Base-by-base conservation (phyloP, 345 rosid species). In the Populus tremula region DNA sequence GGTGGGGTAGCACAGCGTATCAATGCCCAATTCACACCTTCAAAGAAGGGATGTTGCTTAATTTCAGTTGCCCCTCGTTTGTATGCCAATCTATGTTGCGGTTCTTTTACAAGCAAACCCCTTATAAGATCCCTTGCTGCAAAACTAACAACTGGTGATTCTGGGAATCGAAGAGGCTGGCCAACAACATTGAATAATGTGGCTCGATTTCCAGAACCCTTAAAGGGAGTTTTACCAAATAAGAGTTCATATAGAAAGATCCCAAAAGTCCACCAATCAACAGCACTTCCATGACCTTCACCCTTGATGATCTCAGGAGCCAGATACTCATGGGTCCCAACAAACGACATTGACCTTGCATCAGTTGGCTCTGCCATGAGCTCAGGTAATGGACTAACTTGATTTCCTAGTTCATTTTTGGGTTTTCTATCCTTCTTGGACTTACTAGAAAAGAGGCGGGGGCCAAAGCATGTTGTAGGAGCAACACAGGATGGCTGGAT, bases 221-320 rank as follows among this genome's bases (percentile, higher is more conserved):
- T 94, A 77, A 92, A 94, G 68, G 98, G 98, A 16, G 98, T 94
- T 87, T 88, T 91, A 79, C 98, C 98, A 50, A 89, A 91, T 84
- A 94, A 84, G 74, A 94, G 91, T 77, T 94, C 98, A 66, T 89
- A 92, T 13, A 94, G 84, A 81, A 94, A 92, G 73, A 92, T 94
- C 75, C 98, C 97, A 78, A 85, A 91, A 74, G 97, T 94, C 98
- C 98, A 94, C 98, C 98, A 94, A 79, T 94, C 98, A 14, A 94
- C 98, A 3, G 98, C 98, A 82, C 96, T 92, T 75, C 98, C 98
- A 83, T 94, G 97, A 72, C 98, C 98, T 87, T 92, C 98, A 4
- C 98, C 98, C 81, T 92, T 90, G 33, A 93, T 93, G 47, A 93
- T 93, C 89, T 93, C 98, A 0, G 93, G 97, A 29, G 98, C 98